These are phyloP conservation scores for Metschnikowia lachancei DNA, from an alignment of 805 yeast genomes.

Conservation along the genomic window DNA sequence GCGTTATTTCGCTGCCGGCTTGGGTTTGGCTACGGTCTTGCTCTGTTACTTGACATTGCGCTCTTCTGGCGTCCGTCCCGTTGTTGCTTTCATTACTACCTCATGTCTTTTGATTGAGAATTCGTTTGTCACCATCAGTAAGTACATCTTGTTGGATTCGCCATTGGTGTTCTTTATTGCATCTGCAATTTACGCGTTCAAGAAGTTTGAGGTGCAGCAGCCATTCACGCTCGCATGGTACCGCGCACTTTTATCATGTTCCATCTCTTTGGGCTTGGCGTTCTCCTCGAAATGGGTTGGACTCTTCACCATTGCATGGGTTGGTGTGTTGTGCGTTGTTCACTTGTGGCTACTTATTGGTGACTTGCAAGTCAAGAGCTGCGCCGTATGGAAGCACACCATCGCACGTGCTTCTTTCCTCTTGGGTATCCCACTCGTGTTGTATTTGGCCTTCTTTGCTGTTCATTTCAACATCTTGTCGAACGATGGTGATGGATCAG, in stretches of 20 bases:
- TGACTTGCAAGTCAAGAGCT: slow-evolving; percentile 54
- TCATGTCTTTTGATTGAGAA: slow-evolving; percentile 62
- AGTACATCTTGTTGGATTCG: slow-evolving; percentile 72
- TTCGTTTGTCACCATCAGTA: slow-evolving; percentile 66
- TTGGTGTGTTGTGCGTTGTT: slow-evolving; percentile 57
- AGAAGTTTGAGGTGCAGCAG: slow-evolving; percentile 60
- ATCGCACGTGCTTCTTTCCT: slow-evolving; percentile 50
- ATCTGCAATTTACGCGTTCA: slow-evolving; percentile 60
- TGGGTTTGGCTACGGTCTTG: slow-evolving; percentile 67
- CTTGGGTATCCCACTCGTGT: slow-evolving; percentile 53
- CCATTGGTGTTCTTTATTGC: slow-evolving; percentile 79
- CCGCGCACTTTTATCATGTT: slow-evolving; percentile 60
- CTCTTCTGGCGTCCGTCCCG: slow-evolving; percentile 66
- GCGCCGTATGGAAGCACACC: slow-evolving; percentile 46
- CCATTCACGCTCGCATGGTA: slow-evolving; percentile 61
- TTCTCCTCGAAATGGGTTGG: slow-evolving; percentile 84
- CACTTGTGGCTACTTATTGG: slow-evolving; percentile 73
- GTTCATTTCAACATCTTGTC: slow-evolving; percentile 58
- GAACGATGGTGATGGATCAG: slow-evolving; percentile 68
- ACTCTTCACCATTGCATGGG: slow-evolving; percentile 75
- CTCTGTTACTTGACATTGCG: slow-evolving; percentile 67
- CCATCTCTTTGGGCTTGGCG: slow-evolving; percentile 70
- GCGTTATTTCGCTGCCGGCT: slow-evolving; percentile 66
- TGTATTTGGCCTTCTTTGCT: slow-evolving; percentile 59
- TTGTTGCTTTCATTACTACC: slow-evolving; percentile 57